A percentile compares a stretch with the other conserved stretches of the same genome.
phyloP scores from a whole-genome alignment of 129 eudicot species.

The Arctium lappa region DNA sequence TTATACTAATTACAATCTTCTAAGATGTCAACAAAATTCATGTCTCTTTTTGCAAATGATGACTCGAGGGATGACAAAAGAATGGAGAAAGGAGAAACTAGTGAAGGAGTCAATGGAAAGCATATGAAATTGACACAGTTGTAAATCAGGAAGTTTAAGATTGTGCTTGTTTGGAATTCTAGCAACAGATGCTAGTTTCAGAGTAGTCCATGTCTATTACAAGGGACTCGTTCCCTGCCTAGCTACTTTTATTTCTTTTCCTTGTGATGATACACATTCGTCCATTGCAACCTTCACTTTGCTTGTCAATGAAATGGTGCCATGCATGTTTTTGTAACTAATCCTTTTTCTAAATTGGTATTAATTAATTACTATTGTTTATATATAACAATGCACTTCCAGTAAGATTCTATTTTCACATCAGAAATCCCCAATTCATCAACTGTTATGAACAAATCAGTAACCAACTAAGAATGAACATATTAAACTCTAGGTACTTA shows the following conservation, averaged over 20 bases:
- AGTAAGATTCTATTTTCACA: background rate
- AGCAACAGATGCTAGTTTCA: constrained; percentile 43
- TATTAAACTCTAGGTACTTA: too few relatives aligned
- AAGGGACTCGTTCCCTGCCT: constrained; percentile 37
- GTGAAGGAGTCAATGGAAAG: constrained; percentile 41
- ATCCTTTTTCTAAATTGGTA: background rate
- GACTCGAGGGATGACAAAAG: constrained; percentile 43
- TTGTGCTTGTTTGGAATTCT: constrained; percentile 49
- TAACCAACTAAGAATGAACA: too few relatives aligned
- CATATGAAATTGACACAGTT: constrained; percentile 35
- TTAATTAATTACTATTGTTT: too few relatives aligned
- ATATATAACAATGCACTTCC: background rate
- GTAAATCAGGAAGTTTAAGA: constrained; percentile 53
- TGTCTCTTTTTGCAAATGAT: constrained; percentile 39
- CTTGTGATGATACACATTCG: too few relatives aligned
- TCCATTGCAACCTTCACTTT: background rate
- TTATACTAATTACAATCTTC: too few relatives aligned
- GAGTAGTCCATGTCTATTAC: constrained; percentile 34
- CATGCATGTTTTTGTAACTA: background rate
- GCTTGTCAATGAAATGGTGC: background rate
- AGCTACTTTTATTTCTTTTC: constrained; percentile 7
- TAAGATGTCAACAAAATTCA: constrained; percentile 11
- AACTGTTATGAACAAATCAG: too few relatives aligned
- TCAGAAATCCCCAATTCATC: background rate
- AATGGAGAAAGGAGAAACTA: constrained; percentile 53